Conservation (phyloP, 805 yeast species). For the Candida insectalens region DNA sequence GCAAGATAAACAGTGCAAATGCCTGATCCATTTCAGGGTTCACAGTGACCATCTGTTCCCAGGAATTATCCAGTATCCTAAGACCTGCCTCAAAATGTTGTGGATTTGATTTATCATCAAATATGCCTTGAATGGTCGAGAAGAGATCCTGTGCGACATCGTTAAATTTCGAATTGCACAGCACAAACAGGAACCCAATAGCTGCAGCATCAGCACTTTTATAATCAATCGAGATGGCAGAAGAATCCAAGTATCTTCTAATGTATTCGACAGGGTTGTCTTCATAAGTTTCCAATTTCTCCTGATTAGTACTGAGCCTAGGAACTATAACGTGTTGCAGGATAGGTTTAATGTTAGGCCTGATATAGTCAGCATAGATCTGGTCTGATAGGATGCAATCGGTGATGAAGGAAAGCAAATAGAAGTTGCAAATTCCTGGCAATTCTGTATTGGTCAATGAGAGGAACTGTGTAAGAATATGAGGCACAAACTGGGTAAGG, state of each 20-base stretch:
- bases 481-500: conserved; percentile 55
- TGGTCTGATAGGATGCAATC: conserved; percentile 43
- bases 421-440: conserved; percentile 50
- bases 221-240: conserved; percentile 30
- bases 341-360: conserved; percentile 55
- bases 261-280: conserved; percentile 86
- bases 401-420: conserved; percentile 51
- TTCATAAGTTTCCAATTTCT: conserved; percentile 65
- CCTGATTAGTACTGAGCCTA: conserved; percentile 58
- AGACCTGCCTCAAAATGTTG: conserved; percentile 44
- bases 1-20: conserved; percentile 39
- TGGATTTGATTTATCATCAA: conserved; percentile 1
- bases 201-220: conserved; percentile 42
- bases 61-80: conserved; percentile 61
- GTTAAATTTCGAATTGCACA: conserved; percentile 11
- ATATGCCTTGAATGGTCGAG: background rate
- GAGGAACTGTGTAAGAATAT: conserved; percentile 50
- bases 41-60: conserved; percentile 23
- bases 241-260: conserved; percentile 36
- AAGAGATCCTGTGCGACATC: conserved; percentile 6
- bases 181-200: conserved; percentile 27
- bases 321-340: conserved; percentile 71
- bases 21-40: conserved; percentile 2
- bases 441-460: conserved; percentile 65
- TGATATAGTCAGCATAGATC: conserved; percentile 52